These are phyloP conservation scores for Pigoraptor vietnamica DNA, from an alignment of 78 protist species.

Conservation along the genomic window DNA sequence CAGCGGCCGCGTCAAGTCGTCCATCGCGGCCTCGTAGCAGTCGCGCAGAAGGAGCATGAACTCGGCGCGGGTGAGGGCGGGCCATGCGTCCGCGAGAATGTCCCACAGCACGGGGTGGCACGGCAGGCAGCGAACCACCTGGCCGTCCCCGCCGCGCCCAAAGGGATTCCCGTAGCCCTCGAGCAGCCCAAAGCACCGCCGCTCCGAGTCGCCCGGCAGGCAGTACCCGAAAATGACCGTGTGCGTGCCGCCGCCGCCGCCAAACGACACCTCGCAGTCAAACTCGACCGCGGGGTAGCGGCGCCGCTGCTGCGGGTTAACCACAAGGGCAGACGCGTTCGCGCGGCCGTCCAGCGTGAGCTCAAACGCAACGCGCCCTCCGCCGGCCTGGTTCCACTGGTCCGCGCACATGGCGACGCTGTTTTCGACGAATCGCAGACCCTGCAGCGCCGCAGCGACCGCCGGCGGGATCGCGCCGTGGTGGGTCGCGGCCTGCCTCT, in stretches of 20 bases:
- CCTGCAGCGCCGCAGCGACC: background rate
- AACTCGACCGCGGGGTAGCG: background rate
- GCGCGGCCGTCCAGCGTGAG: background rate
- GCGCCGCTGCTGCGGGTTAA: background rate
- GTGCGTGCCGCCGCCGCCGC: background rate
- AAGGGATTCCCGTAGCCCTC: background rate
- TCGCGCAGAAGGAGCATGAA: background rate
- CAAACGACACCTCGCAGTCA: background rate
- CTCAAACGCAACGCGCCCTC: background rate
- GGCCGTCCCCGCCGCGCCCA: background rate
- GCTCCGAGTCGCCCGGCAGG: background rate
- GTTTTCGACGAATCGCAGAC: background rate
- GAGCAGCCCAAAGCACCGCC: background rate
- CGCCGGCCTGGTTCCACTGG: background rate
- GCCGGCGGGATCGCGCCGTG: background rate
- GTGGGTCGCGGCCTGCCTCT: background rate
- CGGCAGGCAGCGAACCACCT: background rate
- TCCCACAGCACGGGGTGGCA: background rate
- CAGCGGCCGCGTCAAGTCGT: background rate
- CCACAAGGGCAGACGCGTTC: background rate
- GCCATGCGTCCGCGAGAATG: background rate
- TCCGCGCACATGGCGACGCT: background rate
- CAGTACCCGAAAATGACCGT: background rate
- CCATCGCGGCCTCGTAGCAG: background rate
- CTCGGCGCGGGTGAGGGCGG: background rate